These are phyloP conservation scores for Nepenthes gracilis DNA, from an alignment of 148 eudicot genomes.

Conservation along the genomic window DNA sequence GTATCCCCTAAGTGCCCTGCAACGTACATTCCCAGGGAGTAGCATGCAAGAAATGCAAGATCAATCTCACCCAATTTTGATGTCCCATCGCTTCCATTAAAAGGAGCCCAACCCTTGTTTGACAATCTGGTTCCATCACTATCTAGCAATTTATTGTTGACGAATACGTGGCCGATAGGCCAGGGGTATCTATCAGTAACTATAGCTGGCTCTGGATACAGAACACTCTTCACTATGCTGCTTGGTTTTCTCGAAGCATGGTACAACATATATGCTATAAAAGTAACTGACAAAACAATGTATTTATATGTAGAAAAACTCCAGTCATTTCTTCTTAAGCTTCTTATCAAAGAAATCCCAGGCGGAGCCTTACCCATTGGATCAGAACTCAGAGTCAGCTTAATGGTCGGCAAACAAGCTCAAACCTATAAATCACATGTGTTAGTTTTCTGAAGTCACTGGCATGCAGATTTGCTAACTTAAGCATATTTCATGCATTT, in stretches of 20 bases:
- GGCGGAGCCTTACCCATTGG: slow-evolving; percentile 45
- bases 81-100: slow-evolving; percentile 59
- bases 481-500: too few relatives aligned
- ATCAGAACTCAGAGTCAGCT: slow-evolving; percentile 23
- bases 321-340: slow-evolving; percentile 69
- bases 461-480: not conserved
- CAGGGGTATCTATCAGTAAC: slow-evolving; percentile 25
- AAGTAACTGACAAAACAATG: slow-evolving; percentile 66
- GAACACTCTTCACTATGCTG: slow-evolving; percentile 88
- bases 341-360: slow-evolving; percentile 53
- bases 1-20: slow-evolving; percentile 92
- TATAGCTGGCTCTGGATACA: slow-evolving; percentile 42
- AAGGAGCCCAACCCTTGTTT: slow-evolving; percentile 74
- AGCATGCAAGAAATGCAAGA: slow-evolving; percentile 77
- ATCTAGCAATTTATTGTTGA: slow-evolving; percentile 16
- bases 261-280: slow-evolving; percentile 75
- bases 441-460: not conserved
- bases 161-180: slow-evolving; percentile 63
- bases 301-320: slow-evolving; percentile 54
- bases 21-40: slow-evolving; percentile 81
- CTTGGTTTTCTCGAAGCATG: slow-evolving; percentile 97
- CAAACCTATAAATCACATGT: not conserved
- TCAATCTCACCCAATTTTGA: slow-evolving; percentile 81
- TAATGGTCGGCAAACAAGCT: slow-evolving; percentile 9
- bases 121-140: slow-evolving; percentile 4